Evolutionary conservation across 2,329 filamentous ascomycete genomes (phyloP), one percentile per base, ranked within the genome.

Genomic region (Cladosporium colombiae): DNA sequence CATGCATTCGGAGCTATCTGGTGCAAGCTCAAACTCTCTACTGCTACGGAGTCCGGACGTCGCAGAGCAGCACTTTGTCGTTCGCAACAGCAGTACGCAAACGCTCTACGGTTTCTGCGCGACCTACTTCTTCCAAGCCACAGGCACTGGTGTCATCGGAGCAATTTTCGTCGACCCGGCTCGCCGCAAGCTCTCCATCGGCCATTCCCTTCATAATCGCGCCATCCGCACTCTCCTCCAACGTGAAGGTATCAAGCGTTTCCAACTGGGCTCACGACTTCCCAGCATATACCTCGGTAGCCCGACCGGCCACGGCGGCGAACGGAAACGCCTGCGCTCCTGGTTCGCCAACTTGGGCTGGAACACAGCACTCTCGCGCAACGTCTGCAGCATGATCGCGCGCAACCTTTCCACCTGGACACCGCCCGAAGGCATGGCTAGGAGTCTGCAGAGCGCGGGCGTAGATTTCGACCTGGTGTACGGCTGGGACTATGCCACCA

Each of bases 291-390:
- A 93, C 73, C 86, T 92, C 0, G 94, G 93, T 0, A 91, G 97
- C 11, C 93, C 93, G 0, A 88, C 85, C n/a, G 83, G 81, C 5
- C 87, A 91, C 53, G 80, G 81, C 2, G 79, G 83, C 4, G 87
- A 89, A 71, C 82, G 85, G 18, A 88, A 87, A 74, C 82, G 83
- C 58, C 76, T 88, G 25, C 83, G 87, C n/a, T 85, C 86, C 55
- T 98, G 93, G 93, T 97, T 97, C 76, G 87, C 89, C n/a, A 91
- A 89, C 69, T 85, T 93, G 56, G 93, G 94, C 16, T 97, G 93
- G 93, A 93, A 96, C 72, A 89, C 85, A 2, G 83, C 86, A 0
- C 80, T 88, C 5, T 87, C 87, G 1, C 83, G 85, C 13, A 81
- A 86, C 0, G 84, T 90, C 0, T 89, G 86, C 72, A 93, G 90